These are phyloP conservation scores for Tetrahymena thermophila DNA, from an alignment of 73 alveolate species.

Conservation along the genomic window DNA sequence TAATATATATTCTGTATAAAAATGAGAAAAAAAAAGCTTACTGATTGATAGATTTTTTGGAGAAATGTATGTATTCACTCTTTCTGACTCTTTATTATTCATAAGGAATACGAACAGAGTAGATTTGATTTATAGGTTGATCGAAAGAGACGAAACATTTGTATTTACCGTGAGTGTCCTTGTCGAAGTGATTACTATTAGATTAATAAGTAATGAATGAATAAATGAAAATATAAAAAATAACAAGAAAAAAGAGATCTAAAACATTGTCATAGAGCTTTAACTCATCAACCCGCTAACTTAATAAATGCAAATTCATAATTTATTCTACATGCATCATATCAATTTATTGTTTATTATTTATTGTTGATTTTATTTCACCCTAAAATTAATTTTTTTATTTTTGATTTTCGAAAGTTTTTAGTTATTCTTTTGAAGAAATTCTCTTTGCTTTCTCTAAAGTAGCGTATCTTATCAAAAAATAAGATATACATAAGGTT, in stretches of 20 bases:
- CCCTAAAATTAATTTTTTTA: not conserved
- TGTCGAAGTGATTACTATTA: not conserved
- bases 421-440: not conserved
- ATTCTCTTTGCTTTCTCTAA: not conserved
- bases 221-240: not conserved
- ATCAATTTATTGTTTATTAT: too few species aligned
- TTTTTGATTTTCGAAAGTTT: not conserved
- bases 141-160: slow-evolving; percentile 29
- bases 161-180: slow-evolving; percentile 39
- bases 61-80: slow-evolving; percentile 19
- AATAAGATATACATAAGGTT: not conserved
- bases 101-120: slow-evolving; percentile 16
- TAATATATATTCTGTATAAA: not conserved
- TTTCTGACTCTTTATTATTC: slow-evolving; percentile 31
- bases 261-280: not conserved
- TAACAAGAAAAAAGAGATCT: not conserved
- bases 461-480: not conserved
- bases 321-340: not conserved
- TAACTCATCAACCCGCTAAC: not conserved
- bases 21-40: not conserved
- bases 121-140: slow-evolving; percentile 16
- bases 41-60: slow-evolving; percentile 31
- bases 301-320: not conserved
- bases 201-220: not conserved
- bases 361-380: not conserved